Conservation (phyloP, 345 rosid species). For the Populus deltoides region DNA sequence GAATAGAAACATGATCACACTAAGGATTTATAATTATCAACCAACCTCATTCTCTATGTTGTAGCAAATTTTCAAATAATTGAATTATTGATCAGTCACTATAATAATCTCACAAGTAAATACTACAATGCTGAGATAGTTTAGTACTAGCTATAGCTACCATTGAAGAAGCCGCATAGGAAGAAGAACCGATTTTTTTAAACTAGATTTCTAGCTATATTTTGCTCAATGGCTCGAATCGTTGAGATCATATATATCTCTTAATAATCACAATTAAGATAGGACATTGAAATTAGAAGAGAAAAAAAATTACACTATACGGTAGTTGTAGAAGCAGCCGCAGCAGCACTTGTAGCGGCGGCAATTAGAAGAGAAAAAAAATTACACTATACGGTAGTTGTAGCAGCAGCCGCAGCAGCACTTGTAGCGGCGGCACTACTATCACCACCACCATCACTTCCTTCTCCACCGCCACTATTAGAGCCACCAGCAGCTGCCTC, state of each 20-base stretch:
- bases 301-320: slow-evolving; percentile 20
- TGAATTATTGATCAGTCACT: neutral
- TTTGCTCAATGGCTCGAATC: slow-evolving; percentile 3
- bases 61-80: neutral
- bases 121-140: neutral
- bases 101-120: neutral
- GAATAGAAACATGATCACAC: neutral
- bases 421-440: slow-evolving; percentile 1
- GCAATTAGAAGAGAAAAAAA: neutral
- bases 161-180: neutral
- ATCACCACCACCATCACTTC: neutral
- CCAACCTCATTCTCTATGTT: neutral
- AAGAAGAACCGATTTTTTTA: neutral
- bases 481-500: neutral
- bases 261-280: slow-evolving; percentile 23
- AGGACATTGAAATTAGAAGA: neutral
- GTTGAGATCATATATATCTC: neutral
- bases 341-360: slow-evolving; percentile 1
- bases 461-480: slow-evolving; percentile 4
- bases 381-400: slow-evolving; percentile 27
- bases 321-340: slow-evolving; percentile 15
- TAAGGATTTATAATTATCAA: neutral
- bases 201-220: slow-evolving; percentile 1
- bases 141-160: neutral
- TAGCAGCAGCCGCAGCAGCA: slow-evolving; percentile 1